Evolutionary conservation across 192 early-diverging fungal genomes (phyloP).

Genomic region (Allomyces macrogynus): DNA sequence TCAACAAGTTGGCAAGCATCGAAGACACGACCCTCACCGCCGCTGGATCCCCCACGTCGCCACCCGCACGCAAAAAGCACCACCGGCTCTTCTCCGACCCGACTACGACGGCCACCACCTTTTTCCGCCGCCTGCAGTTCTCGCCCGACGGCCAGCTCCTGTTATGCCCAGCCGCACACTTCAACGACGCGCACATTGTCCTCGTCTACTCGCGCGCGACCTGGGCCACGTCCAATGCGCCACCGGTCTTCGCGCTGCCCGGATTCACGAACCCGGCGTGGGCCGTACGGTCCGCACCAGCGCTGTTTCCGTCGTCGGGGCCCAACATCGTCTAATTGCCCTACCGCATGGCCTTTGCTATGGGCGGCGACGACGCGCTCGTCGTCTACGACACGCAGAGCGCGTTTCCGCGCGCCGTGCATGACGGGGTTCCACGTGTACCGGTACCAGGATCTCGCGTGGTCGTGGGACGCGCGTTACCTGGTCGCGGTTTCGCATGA

Average conservation of each 20-base stretch:
- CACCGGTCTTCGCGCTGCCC: slow-evolving; percentile 19
- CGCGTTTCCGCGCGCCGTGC: slow-evolving; percentile 41
- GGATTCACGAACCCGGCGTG: slow-evolving; percentile 59
- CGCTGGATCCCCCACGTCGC: too few species aligned
- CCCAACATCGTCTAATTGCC: slow-evolving; percentile 13
- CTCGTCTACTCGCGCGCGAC: slow-evolving; percentile 2
- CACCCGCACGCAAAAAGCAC: too few species aligned
- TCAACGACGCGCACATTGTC: slow-evolving; percentile 9
- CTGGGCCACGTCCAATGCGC: slow-evolving; percentile 9
- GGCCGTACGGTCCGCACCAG: slow-evolving; percentile 48
- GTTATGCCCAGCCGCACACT: slow-evolving; percentile 57
- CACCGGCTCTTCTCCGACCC: neutral
- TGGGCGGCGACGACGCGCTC: slow-evolving; percentile 64
- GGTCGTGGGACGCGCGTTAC: slow-evolving; percentile 54
- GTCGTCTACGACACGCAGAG: slow-evolving; percentile 74
- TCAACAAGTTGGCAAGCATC: neutral
- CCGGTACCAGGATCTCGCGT: slow-evolving; percentile 70
- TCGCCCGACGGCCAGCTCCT: slow-evolving; percentile 75
- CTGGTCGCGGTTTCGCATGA: slow-evolving; percentile 63
- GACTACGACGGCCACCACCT: slow-evolving; percentile 27
- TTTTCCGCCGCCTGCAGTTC: slow-evolving; percentile 70
- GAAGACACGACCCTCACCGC: neutral
- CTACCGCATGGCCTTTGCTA: slow-evolving; percentile 64
- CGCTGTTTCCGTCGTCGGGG: slow-evolving; percentile 1
- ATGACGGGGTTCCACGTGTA: slow-evolving; percentile 63